phyloP scores from a whole-genome alignment of 2,329 filamentous ascomycete genomes.

The Verticillium tricorpus region DNA sequence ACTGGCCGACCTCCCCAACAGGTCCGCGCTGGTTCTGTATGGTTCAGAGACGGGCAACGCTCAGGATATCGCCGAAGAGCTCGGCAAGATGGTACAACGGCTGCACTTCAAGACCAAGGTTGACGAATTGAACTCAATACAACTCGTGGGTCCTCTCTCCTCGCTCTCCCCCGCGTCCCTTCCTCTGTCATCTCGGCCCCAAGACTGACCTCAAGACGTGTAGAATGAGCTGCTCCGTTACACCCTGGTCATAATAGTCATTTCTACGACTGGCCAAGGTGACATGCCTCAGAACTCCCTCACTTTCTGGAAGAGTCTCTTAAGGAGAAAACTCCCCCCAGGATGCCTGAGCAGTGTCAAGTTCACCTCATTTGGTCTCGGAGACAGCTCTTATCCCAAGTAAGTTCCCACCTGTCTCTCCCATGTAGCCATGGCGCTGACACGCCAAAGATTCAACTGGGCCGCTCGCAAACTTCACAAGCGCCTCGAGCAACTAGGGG shows the following conservation, averaged over 20 bases:
- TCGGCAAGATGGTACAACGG: constrained; percentile 69
- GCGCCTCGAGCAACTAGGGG: constrained; percentile 78
- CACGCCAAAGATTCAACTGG: constrained; percentile 72
- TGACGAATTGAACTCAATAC: constrained; percentile 70
- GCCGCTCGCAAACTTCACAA: constrained; percentile 84
- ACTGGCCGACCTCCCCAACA: constrained; percentile 21
- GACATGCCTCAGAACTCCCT: constrained; percentile 83
- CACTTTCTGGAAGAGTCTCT: constrained; percentile 78
- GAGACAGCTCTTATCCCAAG: constrained; percentile 93
- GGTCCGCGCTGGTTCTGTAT: constrained; percentile 70
- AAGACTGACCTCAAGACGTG: background rate
- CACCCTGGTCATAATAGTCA: constrained; percentile 67
- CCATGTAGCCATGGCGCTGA: background rate
- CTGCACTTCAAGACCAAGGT: constrained; percentile 74
- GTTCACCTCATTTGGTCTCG: constrained; percentile 86
- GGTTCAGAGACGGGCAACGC: constrained; percentile 94
- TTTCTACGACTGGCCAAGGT: constrained; percentile 93
- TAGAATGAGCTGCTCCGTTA: constrained; percentile 35
- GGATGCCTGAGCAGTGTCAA: constrained; percentile 63
- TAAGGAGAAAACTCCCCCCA: constrained; percentile 71
- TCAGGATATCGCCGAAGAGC: constrained; percentile 83
- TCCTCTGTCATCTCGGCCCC: background rate
- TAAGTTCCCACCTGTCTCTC: constrained; percentile 34
- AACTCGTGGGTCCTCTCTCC: constrained; percentile 20
- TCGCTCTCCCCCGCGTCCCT: background rate